These are phyloP conservation scores for Fusarium sp. DNA, from an alignment of 2,329 filamentous ascomycete genomes.

Conservation along the genomic window DNA sequence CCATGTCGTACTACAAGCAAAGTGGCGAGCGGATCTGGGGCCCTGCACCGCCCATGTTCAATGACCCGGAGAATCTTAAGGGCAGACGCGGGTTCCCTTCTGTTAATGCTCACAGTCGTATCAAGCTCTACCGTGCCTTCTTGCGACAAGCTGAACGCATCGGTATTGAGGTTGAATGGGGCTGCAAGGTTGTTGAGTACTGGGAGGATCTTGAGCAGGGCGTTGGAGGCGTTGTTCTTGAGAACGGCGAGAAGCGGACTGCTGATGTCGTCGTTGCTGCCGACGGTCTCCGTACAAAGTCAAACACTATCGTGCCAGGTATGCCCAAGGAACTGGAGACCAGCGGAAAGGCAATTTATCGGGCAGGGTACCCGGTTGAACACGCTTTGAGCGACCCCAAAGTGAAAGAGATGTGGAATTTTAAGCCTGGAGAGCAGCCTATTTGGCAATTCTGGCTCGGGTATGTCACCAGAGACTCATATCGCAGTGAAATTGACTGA, in stretches of 20 bases:
- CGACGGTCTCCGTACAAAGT: slow-evolving; percentile 30
- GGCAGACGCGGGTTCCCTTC: slow-evolving; percentile 25
- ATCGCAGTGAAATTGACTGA: background rate
- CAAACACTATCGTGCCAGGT: slow-evolving; percentile 21
- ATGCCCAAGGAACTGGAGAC: slow-evolving; percentile 25
- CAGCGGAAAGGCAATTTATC: slow-evolving; percentile 34
- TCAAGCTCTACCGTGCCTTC: slow-evolving; percentile 34
- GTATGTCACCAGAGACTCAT: fast-evolving
- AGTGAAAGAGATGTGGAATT: slow-evolving; percentile 37
- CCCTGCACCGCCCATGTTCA: slow-evolving; percentile 38
- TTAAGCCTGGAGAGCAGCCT: slow-evolving; percentile 19
- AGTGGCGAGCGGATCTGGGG: slow-evolving; percentile 34
- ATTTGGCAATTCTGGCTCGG: slow-evolving; percentile 40
- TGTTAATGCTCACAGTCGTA: slow-evolving; percentile 30
- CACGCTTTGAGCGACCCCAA: slow-evolving; percentile 28
- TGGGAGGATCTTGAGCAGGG: slow-evolving; percentile 32
- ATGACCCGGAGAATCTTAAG: slow-evolving; percentile 23
- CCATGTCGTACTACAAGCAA: slow-evolving; percentile 39
- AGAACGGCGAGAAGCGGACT: slow-evolving; percentile 33
- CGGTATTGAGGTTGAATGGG: slow-evolving; percentile 30
- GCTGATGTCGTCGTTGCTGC: slow-evolving; percentile 34
- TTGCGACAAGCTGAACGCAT: slow-evolving; percentile 24
- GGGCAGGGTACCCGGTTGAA: slow-evolving; percentile 30
- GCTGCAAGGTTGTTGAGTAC: slow-evolving; percentile 31
- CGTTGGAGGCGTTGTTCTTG: slow-evolving; percentile 20